Evolutionary conservation across 495 filamentous ascomycete species (phyloP), one percentile per base, ranked within the genome.

Genomic region (Aspergillus carlsbadensis): DNA sequence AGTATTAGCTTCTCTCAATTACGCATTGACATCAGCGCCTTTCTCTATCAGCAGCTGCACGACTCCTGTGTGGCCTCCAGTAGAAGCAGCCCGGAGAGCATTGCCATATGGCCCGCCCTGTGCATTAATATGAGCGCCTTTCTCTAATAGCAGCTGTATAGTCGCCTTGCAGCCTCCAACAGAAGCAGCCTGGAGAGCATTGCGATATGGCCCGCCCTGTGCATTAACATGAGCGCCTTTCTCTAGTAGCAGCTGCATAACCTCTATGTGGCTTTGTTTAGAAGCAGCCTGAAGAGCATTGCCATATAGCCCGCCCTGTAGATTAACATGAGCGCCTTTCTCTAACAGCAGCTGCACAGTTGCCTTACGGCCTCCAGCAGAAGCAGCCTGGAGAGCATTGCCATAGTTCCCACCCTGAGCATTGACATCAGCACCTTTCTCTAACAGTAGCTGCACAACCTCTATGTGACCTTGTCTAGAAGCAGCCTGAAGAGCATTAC

Each of bases 1-100:
- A 20, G 11, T 56, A 57, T 71, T 64, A 14, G 55, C 57, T 48
- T 67, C 68, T 53, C 53, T 55, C 51, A n/a, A n/a, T n/a, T n/a
- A n/a, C 26, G 26, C 26, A 29, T 29, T 29, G 8, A 29, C 8
- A 29, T 68, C 45, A 15, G 56, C 62, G 14, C 54, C 52, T 42
- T 50, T 47, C 4, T 66, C 35, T 21, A 67, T 36, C 20, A 72
- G 61, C 14, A 64, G 14, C 56, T 58, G 17, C 11, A 65, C 57
- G 17, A 65, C 18, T n/a, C 57, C 36, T 31, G 15, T 21, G 13
- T 59, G 41, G 22, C 61, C 65, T 45, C 33, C 26, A 29, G 8
- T 3, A 29, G 4, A 29, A 29, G 26, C 58, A 13, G 65, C 65
- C 47, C 40, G 56, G 4, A 68, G 51, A 51, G 65, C 59, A 59